Percentiles rank a stretch among this genome's conserved stretches.
Evolutionary conservation across 2,329 filamentous ascomycete genomes (phyloP).

Genomic region (Diaporthe sp.): DNA sequence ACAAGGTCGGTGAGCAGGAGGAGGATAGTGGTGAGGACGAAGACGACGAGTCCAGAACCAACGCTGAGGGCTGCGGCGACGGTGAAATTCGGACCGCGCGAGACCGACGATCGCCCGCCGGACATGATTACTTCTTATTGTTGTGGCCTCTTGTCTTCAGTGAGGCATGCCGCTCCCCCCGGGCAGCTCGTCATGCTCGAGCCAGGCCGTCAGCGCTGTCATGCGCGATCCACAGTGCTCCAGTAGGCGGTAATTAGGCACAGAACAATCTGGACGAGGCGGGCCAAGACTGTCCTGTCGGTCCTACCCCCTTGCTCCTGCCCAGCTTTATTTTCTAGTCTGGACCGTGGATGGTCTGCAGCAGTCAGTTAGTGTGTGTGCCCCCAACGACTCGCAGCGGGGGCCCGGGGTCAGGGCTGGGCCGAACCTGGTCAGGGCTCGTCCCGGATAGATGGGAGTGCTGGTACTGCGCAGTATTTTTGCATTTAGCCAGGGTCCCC

Average conservation of each 20-base stretch:
- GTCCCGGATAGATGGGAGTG: constrained; percentile 32
- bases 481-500: constrained; percentile 34
- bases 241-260: constrained; percentile 24
- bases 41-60: constrained; percentile 1
- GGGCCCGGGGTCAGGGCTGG: constrained; percentile 1
- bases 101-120: neutral
- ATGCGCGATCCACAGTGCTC: constrained; percentile 23
- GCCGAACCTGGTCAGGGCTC: constrained; percentile 12
- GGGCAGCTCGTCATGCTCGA: constrained; percentile 18
- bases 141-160: neutral
- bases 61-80: neutral
- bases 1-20: constrained; percentile 10
- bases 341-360: neutral
- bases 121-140: constrained; percentile 23
- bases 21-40: neutral
- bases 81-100: neutral
- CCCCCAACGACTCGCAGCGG: neutral
- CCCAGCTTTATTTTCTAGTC: constrained; percentile 7
- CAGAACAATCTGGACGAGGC: neutral
- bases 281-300: constrained; percentile 22
- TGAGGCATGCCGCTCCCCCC: neutral
- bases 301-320: constrained; percentile 6
- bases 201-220: constrained; percentile 12
- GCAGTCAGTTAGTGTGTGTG: neutral
- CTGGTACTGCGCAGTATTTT: constrained; percentile 5